These are phyloP conservation scores for Amanita exitialis DNA, from an alignment of 768 basidiomycete genomes.

Conservation along the genomic window DNA sequence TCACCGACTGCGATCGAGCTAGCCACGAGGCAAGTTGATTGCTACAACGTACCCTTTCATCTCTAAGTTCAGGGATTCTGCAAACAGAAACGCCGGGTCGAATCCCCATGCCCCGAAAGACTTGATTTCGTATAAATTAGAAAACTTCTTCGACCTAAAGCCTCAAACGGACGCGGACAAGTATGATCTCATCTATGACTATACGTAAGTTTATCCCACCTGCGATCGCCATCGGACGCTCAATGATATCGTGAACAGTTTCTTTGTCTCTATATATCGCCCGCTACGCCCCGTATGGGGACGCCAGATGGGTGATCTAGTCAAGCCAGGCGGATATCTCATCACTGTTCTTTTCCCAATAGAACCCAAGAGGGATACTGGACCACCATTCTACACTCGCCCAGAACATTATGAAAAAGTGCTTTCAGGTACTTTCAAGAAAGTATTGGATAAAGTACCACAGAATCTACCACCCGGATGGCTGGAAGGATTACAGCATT, in stretches of 20 bases:
- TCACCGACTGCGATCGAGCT: constrained; percentile 40
- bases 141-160: constrained; percentile 46
- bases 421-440: constrained; percentile 39
- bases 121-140: constrained; percentile 28
- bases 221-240: background rate
- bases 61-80: background rate
- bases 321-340: constrained; percentile 56
- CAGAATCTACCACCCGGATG: constrained; percentile 28
- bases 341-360: constrained; percentile 55
- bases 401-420: constrained; percentile 44
- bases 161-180: constrained; percentile 14
- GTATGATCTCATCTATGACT: constrained; percentile 57
- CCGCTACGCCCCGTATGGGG: constrained; percentile 45
- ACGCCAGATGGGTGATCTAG: constrained; percentile 38
- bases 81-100: background rate
- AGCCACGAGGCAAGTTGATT: constrained; percentile 29
- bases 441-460: constrained; percentile 43
- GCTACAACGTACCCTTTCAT: background rate
- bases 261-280: constrained; percentile 66
- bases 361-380: constrained; percentile 28
- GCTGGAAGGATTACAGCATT: constrained; percentile 32
- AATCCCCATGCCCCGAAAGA: constrained; percentile 13
- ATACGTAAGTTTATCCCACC: constrained; percentile 31
- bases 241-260: constrained; percentile 24
- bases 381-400: constrained; percentile 55